phyloP scores from a whole-genome alignment of 2,329 filamentous ascomycete genomes.

The Talaromyces sp. region DNA sequence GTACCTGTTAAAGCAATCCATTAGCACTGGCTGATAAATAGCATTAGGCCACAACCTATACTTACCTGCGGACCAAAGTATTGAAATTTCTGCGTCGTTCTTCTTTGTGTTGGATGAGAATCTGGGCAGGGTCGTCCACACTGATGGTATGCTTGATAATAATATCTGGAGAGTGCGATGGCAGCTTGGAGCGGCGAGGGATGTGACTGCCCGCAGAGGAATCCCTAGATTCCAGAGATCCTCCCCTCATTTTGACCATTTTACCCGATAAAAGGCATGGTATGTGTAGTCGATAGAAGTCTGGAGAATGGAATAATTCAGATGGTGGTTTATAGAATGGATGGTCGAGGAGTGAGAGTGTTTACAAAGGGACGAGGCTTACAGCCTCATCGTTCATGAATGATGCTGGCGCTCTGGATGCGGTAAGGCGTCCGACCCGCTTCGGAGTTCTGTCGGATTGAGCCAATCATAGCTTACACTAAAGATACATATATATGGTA shows the following conservation, averaged over 20 bases:
- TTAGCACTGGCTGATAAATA: conserved; percentile 13
- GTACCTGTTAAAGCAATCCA: conserved; percentile 53
- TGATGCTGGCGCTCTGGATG: conserved; percentile 2
- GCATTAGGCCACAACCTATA: conserved; percentile 11
- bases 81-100: conserved; percentile 49
- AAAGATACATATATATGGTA: neutral
- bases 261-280: conserved; percentile 18
- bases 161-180: conserved; percentile 38
- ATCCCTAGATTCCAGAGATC: conserved; percentile 13
- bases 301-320: neutral
- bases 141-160: conserved; percentile 39
- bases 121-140: conserved; percentile 35
- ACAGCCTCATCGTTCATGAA: neutral
- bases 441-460: neutral
- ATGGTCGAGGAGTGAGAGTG: neutral
- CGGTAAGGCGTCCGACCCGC: conserved; percentile 9
- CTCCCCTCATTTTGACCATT: conserved; percentile 44
- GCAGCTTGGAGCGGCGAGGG: conserved; percentile 36
- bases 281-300: neutral
- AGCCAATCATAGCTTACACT: neutral
- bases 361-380: neutral
- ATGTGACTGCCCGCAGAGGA: conserved; percentile 7
- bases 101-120: conserved; percentile 38
- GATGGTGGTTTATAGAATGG: neutral
- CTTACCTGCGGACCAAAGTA: conserved; percentile 63